Evolutionary conservation across 2,329 filamentous ascomycete species (phyloP).

Genomic region (Aureobasidium leucospermi): DNA sequence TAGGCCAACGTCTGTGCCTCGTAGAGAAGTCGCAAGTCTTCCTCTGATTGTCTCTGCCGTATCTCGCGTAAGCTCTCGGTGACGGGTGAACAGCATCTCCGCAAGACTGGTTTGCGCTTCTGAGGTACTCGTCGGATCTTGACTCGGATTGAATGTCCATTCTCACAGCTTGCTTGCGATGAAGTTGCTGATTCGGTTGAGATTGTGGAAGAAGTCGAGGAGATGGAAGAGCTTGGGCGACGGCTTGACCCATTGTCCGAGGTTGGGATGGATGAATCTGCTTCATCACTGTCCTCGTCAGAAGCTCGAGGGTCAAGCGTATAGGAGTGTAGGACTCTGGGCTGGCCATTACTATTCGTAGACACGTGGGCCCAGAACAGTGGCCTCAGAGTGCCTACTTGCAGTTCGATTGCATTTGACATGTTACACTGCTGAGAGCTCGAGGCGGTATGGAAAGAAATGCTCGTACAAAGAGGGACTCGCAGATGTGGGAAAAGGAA

Average conservation of each 20-base stretch:
- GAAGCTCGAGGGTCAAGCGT: neutral
- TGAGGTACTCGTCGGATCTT: neutral
- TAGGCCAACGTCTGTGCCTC: constrained; percentile 27
- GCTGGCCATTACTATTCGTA: neutral
- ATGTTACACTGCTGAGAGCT: constrained; percentile 2
- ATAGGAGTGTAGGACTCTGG: neutral
- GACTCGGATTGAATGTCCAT: neutral
- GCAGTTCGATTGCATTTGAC: neutral
- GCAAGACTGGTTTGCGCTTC: constrained; percentile 14
- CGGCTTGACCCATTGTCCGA: neutral
- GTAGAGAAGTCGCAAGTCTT: constrained; percentile 24
- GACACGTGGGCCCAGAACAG: constrained; percentile 4
- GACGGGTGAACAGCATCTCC: constrained; percentile 22
- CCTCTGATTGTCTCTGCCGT: constrained; percentile 24
- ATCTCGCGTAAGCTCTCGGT: constrained; percentile 23
- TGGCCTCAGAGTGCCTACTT: neutral
- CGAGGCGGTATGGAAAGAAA: neutral
- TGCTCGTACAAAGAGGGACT: neutral
- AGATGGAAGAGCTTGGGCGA: neutral
- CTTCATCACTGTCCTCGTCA: neutral
- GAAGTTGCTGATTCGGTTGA: neutral
- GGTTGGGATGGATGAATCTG: neutral
- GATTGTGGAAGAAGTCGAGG: neutral
- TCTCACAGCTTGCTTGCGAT: neutral
- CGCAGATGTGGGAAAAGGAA: neutral